These are phyloP conservation scores for Zygosaccharomyces pseudobailii DNA, from an alignment of 1,139 yeast genomes.

Conservation along the genomic window DNA sequence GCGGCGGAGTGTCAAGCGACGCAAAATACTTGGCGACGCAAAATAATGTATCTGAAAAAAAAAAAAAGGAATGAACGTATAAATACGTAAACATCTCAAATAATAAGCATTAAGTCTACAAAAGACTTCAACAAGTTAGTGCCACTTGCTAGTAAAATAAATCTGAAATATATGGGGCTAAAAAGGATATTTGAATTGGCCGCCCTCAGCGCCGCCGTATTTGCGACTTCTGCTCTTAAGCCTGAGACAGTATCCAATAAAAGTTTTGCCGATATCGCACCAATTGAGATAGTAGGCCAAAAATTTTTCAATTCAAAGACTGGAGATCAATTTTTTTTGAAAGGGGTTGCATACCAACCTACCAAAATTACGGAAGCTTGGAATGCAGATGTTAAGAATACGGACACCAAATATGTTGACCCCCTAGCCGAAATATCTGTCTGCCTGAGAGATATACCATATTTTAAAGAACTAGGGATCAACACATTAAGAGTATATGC, in stretches of 20 bases:
- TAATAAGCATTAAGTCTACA: too few species aligned
- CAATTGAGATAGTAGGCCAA: constrained; percentile 41
- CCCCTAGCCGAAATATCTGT: constrained; percentile 45
- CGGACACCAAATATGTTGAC: constrained; percentile 44
- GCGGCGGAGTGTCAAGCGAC: background rate
- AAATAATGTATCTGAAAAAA: background rate
- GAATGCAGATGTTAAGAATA: constrained; percentile 30
- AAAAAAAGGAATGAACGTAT: background rate
- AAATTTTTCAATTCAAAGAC: constrained; percentile 43
- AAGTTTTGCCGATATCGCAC: background rate
- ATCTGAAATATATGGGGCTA: background rate
- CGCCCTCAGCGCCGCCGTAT: background rate
- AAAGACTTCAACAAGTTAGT: too few species aligned
- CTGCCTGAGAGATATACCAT: constrained; percentile 50
- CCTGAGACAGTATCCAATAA: background rate
- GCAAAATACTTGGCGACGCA: background rate
- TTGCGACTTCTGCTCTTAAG: background rate
- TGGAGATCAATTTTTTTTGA: constrained; percentile 50
- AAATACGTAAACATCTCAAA: background rate
- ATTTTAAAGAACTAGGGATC: constrained; percentile 44
- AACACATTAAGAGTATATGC: constrained; percentile 55
- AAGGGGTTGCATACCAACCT: constrained; percentile 58
- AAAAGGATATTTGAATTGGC: background rate
- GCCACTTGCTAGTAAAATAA: too few species aligned
- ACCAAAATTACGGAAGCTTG: constrained; percentile 35